Evolutionary conservation across 805 yeast genomes (phyloP), one percentile per base, ranked within the genome.

Genomic region (Wilhelminamyces savonicus): DNA sequence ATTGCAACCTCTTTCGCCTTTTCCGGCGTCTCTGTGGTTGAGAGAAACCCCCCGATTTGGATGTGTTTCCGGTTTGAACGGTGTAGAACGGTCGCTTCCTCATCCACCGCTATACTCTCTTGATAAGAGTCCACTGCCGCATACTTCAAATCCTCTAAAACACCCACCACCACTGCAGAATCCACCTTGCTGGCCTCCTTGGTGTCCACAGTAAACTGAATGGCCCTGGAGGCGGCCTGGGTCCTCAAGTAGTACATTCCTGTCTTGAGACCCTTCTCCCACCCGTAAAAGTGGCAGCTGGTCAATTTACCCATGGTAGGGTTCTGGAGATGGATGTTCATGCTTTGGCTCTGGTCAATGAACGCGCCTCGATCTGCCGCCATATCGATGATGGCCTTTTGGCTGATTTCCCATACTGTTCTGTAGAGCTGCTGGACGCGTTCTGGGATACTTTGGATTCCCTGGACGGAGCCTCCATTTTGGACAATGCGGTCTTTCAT

Each of bases 381-480:
- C 86, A 88, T 73, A 43, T 87, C 95, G 37, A 90, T 80, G 36
- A 90, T 73, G 8, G 71, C 67, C 59, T 76, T 82, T 59, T 90
- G 98, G 27, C 94, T 76, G 27, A 90, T 74, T 59, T 90, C 98
- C 98, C 98, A 90, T 7, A 87, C 96, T 0, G 98, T 90, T 57
- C 81, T 85, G 64, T 88, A 87, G n/a, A 90, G 58, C 3, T 62
- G 69, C 54, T 84, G 86, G 37, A 87, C 46, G 24, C 81, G 82
- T 13, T 66, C 67, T 7, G 97, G 97, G 30, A 90, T 76, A 34
- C 65, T 69, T 31, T 76, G 74, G 22, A 90, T 74, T 41, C 69
- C 59, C 62, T 87, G 94, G 35, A 90, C 74, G 7, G 97, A 90
- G 12, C 98, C 98, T 37, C 84, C 78, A 35, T 77, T 74, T 16